Base-by-base conservation (phyloP, 139 green algal species). In the Chlorella sp. region DNA sequence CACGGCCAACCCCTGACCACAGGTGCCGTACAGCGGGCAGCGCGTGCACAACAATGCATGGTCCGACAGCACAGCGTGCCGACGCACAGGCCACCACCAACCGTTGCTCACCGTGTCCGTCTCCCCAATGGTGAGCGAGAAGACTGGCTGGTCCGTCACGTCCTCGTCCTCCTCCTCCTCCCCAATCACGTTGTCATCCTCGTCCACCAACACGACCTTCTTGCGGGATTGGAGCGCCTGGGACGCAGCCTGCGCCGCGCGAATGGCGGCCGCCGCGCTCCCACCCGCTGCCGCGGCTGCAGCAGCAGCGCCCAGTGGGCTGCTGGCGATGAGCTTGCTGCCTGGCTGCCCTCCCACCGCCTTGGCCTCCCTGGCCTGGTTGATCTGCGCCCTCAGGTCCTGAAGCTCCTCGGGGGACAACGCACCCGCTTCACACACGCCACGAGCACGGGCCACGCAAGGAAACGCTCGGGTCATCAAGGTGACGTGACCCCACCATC, bases 161-260 rank as follows among this genome's bases (percentile, higher is more conserved):
- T 72, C 67, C 49, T 72, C 67, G 34, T 62, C 67, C 67, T 72
- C 67, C n/a, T 72, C 67, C 5, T 72, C 67, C 36, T 72, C 67
- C 2, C 67, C 67, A 42, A 72, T 72, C 42, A 72, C 64, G 67
- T 72, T 72, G 2, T 64, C 67, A 62, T 72, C 42, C 1, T 72
- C 67, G 29, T 72, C 67, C 67, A 72, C 67, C 42, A 50, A 72
- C 6, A 72, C 67, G 2, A 31, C 32, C 64, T 10, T 27, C 42
- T 55, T 55, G n/a, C n/a, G n/a, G n/a, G n/a, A n/a, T n/a, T n/a
- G n/a, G n/a, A n/a, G n/a, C n/a, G n/a, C n/a, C n/a, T n/a, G n/a
- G n/a, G n/a, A n/a, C n/a, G n/a, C n/a, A n/a, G n/a, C n/a, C n/a
- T n/a, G n/a, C 65, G 2, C 65, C 65, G n/a, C 10, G 42, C 42